Evolutionary conservation across 2,329 filamentous ascomycete species (phyloP).

Genomic region (Arachnomyces sp.): DNA sequence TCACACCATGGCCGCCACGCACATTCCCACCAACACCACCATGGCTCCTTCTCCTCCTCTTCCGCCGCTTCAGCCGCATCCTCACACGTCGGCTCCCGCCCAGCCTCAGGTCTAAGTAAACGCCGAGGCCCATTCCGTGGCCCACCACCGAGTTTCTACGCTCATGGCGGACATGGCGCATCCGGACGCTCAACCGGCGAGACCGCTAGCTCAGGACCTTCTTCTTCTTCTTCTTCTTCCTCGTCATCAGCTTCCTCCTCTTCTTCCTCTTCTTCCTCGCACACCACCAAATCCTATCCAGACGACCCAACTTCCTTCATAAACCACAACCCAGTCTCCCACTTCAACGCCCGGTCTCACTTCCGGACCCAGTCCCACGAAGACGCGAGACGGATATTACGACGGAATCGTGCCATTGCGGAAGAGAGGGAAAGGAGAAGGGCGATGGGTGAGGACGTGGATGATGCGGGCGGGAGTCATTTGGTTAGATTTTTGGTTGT

Average conservation of each 20-base stretch:
- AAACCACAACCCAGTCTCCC: slow-evolving; percentile 51
- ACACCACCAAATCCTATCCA: neutral
- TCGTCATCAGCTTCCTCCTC: slow-evolving; percentile 11
- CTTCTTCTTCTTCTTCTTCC: slow-evolving; percentile 1
- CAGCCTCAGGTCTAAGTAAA: slow-evolving; percentile 72
- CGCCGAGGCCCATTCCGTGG: slow-evolving; percentile 70
- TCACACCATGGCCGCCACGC: slow-evolving; percentile 24
- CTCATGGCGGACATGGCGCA: slow-evolving; percentile 68
- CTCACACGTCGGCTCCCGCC: slow-evolving; percentile 53
- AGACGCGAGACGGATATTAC: slow-evolving; percentile 45
- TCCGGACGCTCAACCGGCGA: slow-evolving; percentile 50
- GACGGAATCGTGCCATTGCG: slow-evolving; percentile 31
- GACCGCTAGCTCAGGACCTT: slow-evolving; percentile 28
- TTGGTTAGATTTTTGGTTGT: slow-evolving; percentile 31
- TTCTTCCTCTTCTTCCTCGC: slow-evolving; percentile 2
- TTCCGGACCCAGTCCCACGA: slow-evolving; percentile 63
- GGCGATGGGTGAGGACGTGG: slow-evolving; percentile 39
- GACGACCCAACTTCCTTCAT: slow-evolving; percentile 32
- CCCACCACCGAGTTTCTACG: slow-evolving; percentile 83
- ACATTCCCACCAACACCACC: slow-evolving; percentile 35
- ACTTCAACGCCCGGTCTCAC: slow-evolving; percentile 72
- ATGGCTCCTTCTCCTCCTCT: no score
- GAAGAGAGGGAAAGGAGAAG: slow-evolving; percentile 20
- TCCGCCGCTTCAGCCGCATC: slow-evolving; percentile 45
- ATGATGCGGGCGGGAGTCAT: slow-evolving; percentile 28